A percentile compares a stretch with the other conserved stretches of the same genome.
phyloP scores from a whole-genome alignment of 2,329 filamentous ascomycete genomes.

The Trichoderma simmonsii region DNA sequence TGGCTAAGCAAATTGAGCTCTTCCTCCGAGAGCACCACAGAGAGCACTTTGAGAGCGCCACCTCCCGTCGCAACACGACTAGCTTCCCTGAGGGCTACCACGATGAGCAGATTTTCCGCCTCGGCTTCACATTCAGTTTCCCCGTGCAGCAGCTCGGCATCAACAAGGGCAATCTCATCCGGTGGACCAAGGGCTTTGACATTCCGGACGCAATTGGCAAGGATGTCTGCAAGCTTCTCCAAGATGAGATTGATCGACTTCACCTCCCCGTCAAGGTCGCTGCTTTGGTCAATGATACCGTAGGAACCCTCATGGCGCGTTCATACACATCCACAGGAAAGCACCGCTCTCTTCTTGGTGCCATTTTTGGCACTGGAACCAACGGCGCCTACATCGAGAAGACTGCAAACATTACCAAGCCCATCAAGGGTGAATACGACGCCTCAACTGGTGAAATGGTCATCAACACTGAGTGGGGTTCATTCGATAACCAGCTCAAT shows the following conservation, averaged over 20 bases:
- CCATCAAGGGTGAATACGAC: conserved; percentile 68
- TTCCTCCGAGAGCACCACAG: conserved; percentile 86
- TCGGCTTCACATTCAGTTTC: conserved; percentile 99
- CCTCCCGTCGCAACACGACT: conserved; percentile 60
- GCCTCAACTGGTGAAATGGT: conserved; percentile 88
- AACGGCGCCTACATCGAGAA: conserved; percentile 98
- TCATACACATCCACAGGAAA: conserved; percentile 91
- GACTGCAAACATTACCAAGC: conserved; percentile 78
- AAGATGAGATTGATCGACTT: conserved; percentile 83
- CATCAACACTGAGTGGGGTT: conserved; percentile 97
- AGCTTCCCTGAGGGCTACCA: conserved; percentile 57
- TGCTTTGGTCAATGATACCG: conserved; percentile 94
- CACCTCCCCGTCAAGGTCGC: conserved; percentile 89
- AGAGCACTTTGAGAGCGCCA: conserved; percentile 75
- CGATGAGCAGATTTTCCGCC: conserved; percentile 78
- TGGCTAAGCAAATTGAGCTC: conserved; percentile 85
- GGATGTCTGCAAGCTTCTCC: conserved; percentile 88
- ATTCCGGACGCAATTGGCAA: conserved; percentile 92
- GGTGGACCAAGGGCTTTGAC: conserved; percentile 99
- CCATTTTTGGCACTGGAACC: conserved; percentile 95
- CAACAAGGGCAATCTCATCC: conserved; percentile 89
- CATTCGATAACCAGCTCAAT: conserved; percentile 90
- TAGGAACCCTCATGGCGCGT: conserved; percentile 95
- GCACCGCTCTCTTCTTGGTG: conserved; percentile 82
- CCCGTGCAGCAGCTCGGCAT: conserved; percentile 92